A percentile compares a stretch with the other conserved stretches of the same genome.
These are phyloP conservation scores for Calamus simplicifolius DNA, from an alignment of 176 grass and related monocot species.

Conservation along the genomic window DNA sequence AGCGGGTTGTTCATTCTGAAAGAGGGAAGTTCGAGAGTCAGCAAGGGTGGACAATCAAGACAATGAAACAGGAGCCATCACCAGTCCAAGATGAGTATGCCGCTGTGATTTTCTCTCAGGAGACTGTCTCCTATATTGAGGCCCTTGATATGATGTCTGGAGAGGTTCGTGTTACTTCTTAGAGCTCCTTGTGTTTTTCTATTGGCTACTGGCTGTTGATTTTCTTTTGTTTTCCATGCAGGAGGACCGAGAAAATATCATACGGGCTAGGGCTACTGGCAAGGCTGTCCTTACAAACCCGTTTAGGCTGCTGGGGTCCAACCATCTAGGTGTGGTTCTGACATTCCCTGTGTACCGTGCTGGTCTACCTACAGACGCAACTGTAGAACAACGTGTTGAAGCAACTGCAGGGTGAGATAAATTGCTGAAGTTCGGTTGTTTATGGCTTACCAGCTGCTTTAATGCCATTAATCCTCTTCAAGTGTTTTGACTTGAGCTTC, in stretches of 20 bases:
- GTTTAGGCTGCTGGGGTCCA: slow-evolving; percentile 80
- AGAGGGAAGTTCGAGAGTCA: slow-evolving; percentile 70
- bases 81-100: slow-evolving; percentile 75
- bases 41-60: slow-evolving; percentile 88
- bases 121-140: slow-evolving; percentile 74
- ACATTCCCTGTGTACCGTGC: slow-evolving; percentile 86
- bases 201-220: slow-evolving; percentile 1
- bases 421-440: no score
- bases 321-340: slow-evolving; percentile 91
- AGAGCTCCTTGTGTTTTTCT: background rate
- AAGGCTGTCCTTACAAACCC: slow-evolving; percentile 91
- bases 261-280: slow-evolving; percentile 73
- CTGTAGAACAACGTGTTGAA: slow-evolving; percentile 63
- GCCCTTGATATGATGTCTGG: slow-evolving; percentile 96
- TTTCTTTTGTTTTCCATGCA: slow-evolving; percentile 17
- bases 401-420: slow-evolving; percentile 81
- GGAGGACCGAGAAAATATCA: slow-evolving; percentile 90
- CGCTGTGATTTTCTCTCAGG: slow-evolving; percentile 85
- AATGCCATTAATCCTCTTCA: no score
- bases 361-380: slow-evolving; percentile 57
- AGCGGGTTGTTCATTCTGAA: slow-evolving; percentile 57
- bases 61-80: slow-evolving; percentile 46
- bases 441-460: no score
- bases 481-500: no score
- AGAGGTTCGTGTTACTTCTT: slow-evolving; percentile 36